Evolutionary conservation across 75 land plant genomes (phyloP), one percentile per base, ranked within the genome.

Genomic region (Picea sitchensis): DNA sequence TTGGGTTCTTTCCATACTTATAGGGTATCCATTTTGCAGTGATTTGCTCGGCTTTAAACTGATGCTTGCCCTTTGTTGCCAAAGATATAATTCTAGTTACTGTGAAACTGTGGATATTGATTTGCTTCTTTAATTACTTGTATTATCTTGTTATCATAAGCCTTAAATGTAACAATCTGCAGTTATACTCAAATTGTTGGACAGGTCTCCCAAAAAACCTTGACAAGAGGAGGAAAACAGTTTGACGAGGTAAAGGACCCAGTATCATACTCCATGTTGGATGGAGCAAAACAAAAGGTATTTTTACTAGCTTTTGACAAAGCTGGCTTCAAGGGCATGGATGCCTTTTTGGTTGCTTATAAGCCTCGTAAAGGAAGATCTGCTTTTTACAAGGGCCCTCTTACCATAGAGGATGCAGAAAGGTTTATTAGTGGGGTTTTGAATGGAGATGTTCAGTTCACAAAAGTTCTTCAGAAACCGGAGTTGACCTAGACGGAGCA

Each of bases 341-440:
- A 89, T 76, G 67, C 74, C 30, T 71, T 92, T 61, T 77, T 96
- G 87, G 71, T 96, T 23, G 99, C 99, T 17, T 94, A 92, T 84
- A 96, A 96, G 81, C 97, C 92, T 72, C 88, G 87, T n/a, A 92
- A 81, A 80, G 87, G 81, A 61, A 96, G 85, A 84, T 94, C 77
- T 81, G 86, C 95, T 7, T 61, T 82, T 20, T 86, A 85, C 73
- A 73, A 71, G 23, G 91, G 86, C 58, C 88, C 85, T 30, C 31
- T 89, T 12, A 92, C 84, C 6, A 18, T 80, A 8, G 95, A 92
- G 68, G 84, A 80, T 77, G 84, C 80, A 9, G 99, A 94, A 79
- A 88, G 26, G 14, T 96, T 94, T 73, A 82, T 92, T 26, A 58
- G 88, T 20, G 88, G 84, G 23, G 90, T 87, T 38, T 81, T 94